Base-by-base conservation (phyloP, 2,329 filamentous ascomycete genomes). In the Paecilomyces dactylethromorphus region DNA sequence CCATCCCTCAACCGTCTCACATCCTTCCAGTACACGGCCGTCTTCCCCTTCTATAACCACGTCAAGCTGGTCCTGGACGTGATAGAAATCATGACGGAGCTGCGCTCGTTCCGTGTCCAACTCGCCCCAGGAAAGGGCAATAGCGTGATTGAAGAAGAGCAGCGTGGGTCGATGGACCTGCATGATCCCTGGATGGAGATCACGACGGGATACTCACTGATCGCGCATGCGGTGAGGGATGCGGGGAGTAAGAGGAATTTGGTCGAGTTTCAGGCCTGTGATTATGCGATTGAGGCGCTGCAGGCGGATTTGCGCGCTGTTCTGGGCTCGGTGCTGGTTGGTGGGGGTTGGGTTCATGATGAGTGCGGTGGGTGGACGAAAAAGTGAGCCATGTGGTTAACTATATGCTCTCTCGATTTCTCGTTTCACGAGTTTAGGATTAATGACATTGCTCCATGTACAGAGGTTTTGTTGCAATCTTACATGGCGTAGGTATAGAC, bases 11-110 rank as follows among this genome's bases (percentile, higher is more conserved):
- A 76, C 3, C 63, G 62, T 8, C 62, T 78, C 21, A 68, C 65
- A 2, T 76, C 74, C 1, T 79, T 84, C 60, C 74, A 75, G 57
- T 90, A 89, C 68, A 80, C 87, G 2, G 85, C 84, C 39, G 82
- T 89, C 7, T 91, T 90, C 64, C 88, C 88, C 0, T 84, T 87
- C 35, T 79, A 81, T 54, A 80, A 81, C 5, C 87, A 90, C 67
- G 79, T 89, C 55, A 73, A 80, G 45, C 60, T 72, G 1, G 69
- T 78, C 3, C 62, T 77, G 45, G 74, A 73, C 52, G 73, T 84
- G 1, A 69, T 84, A 1, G 68, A 73, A 1, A 64, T 77, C 59
- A 78, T 87, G 61, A 80, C 79, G 1, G 78, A 72, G 11, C 64
- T 89, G 2, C 76, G 82, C 50, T 75, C 75, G 12, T 71, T 88